These are phyloP conservation scores for Noccaea caerulescens DNA, from an alignment of 345 rosid genomes.

Conservation along the genomic window DNA sequence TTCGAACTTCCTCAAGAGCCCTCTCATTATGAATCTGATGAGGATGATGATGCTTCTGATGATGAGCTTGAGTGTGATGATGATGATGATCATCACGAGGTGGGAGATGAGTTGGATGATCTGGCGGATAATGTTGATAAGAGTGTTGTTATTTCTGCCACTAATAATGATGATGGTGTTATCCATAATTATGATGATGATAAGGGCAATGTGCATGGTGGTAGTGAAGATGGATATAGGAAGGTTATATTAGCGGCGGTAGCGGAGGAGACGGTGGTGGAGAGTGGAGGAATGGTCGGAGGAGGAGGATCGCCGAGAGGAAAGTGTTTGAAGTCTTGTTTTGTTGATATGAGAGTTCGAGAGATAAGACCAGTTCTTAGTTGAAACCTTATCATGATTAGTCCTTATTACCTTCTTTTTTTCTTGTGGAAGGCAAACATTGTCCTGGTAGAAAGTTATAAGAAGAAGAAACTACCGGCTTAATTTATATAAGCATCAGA, in stretches of 20 bases:
- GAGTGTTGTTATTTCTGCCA: background rate
- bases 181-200: slow-evolving; percentile 14
- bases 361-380: slow-evolving; percentile 45
- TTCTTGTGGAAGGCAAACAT: slow-evolving; percentile 9
- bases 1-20: slow-evolving; percentile 38
- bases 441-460: background rate
- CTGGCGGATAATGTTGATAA: slow-evolving; percentile 16
- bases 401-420: slow-evolving; percentile 7
- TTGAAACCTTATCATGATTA: slow-evolving; percentile 20
- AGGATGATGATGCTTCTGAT: slow-evolving; percentile 17
- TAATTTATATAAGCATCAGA: slow-evolving; percentile 2
- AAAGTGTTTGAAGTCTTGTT: slow-evolving; percentile 46
- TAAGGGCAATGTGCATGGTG: slow-evolving; percentile 41
- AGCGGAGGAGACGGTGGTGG: slow-evolving; percentile 34
- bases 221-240: slow-evolving; percentile 30
- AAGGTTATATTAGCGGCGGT: slow-evolving; percentile 21
- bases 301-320: slow-evolving; percentile 50
- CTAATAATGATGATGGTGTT: slow-evolving; percentile 18
- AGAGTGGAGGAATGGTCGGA: slow-evolving; percentile 29
- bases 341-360: slow-evolving; percentile 38
- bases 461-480: slow-evolving; percentile 32
- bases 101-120: slow-evolving; percentile 29
- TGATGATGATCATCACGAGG: background rate
- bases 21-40: slow-evolving; percentile 26
- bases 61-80: slow-evolving; percentile 9